These are phyloP conservation scores for Fusarium duplospermum DNA, from an alignment of 2,329 filamentous ascomycete genomes.

Conservation along the genomic window DNA sequence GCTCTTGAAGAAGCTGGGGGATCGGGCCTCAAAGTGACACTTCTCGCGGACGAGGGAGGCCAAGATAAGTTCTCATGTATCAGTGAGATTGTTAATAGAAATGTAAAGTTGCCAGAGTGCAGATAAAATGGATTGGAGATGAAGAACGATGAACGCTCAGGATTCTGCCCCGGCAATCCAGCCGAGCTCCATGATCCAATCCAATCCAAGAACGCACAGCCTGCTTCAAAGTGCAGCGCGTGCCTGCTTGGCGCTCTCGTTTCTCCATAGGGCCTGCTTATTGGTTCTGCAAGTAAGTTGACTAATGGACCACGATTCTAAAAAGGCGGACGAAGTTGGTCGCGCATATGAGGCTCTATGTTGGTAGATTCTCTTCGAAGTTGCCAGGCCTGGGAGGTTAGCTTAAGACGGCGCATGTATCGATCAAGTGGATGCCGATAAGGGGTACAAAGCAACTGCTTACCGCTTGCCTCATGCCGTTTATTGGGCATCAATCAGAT, in stretches of 20 bases:
- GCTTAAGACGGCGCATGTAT: neutral
- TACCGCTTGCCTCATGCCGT: neutral
- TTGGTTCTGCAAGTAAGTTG: neutral
- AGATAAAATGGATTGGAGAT: neutral
- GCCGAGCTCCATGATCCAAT: neutral
- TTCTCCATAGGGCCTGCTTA: neutral
- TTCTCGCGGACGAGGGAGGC: neutral
- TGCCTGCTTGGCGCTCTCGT: neutral
- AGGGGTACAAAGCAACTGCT: neutral
- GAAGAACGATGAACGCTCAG: neutral
- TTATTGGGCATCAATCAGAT: neutral
- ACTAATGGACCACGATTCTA: neutral
- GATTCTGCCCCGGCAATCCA: too few relatives aligned
- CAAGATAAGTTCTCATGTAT: too few relatives aligned
- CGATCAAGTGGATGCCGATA: neutral
- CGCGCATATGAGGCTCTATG: neutral
- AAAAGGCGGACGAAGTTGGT: neutral
- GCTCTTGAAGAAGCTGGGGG: neutral
- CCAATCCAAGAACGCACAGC: neutral
- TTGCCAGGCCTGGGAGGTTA: too few relatives aligned
- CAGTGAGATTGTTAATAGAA: too few relatives aligned
- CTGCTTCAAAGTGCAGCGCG: neutral
- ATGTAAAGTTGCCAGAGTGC: neutral
- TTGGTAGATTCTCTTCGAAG: neutral
- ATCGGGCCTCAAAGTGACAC: neutral